phyloP scores from a whole-genome alignment of 305 asterid species.

The Vinca major region DNA sequence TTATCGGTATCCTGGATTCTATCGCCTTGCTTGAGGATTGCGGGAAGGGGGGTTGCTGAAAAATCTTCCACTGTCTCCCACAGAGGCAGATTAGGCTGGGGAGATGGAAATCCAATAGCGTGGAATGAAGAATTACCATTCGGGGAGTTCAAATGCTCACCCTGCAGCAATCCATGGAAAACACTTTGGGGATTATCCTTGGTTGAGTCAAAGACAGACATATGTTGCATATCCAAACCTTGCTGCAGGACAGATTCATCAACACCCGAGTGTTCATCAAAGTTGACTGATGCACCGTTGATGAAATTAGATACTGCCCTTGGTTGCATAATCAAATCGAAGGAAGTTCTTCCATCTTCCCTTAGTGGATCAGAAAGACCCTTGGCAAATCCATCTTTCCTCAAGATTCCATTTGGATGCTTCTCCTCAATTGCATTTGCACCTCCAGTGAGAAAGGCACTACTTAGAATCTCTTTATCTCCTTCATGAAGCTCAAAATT shows the following conservation, averaged over 20 bases:
- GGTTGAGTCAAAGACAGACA: constrained; percentile 27
- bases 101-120: constrained; percentile 22
- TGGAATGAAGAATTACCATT: constrained; percentile 37
- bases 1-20: constrained; percentile 27
- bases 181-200: constrained; percentile 32
- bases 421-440: constrained; percentile 30
- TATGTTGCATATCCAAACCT: constrained; percentile 23
- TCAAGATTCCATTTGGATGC: constrained; percentile 24
- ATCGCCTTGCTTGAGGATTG: constrained; percentile 27
- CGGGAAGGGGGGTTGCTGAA: constrained; percentile 34
- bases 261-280: constrained; percentile 15
- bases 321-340: constrained; percentile 31
- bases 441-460: constrained; percentile 33
- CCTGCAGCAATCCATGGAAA: constrained; percentile 36
- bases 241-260: constrained; percentile 19
- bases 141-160: constrained; percentile 33
- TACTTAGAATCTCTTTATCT: constrained; percentile 49
- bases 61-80: constrained; percentile 23
- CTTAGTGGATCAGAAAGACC: constrained; percentile 30
- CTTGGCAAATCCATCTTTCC: constrained; percentile 41
- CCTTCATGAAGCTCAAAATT: constrained; percentile 52
- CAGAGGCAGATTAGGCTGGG: constrained; percentile 14
- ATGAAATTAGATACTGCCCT: constrained; percentile 18
- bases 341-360: constrained; percentile 29
- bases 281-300: constrained; percentile 22